Evolutionary conservation across 768 basidiomycete genomes (phyloP).

Genomic region (Nidularia pulvinata): DNA sequence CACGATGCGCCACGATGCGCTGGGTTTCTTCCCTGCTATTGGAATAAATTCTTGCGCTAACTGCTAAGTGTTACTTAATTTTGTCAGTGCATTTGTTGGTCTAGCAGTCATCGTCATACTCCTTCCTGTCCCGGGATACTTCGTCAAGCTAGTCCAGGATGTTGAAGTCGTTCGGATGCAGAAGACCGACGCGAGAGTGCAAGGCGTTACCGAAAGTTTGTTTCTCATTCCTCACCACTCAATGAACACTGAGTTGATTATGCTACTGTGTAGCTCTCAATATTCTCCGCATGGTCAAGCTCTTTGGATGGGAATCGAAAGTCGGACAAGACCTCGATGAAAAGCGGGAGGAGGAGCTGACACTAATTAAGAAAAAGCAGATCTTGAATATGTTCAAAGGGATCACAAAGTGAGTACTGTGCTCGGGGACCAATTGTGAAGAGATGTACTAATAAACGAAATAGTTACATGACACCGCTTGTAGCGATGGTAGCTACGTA

Average conservation of each 20-base stretch:
- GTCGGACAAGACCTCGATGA: constrained; percentile 50
- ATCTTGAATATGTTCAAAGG: constrained; percentile 40
- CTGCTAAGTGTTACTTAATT: not conserved
- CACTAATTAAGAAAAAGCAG: constrained; percentile 40
- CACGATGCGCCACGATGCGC: too few relatives aligned
- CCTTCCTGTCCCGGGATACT: not conserved
- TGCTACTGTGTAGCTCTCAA: constrained; percentile 37
- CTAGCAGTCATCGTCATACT: not conserved
- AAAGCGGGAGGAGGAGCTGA: constrained; percentile 63
- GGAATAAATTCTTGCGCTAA: too few relatives aligned
- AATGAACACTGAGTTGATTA: constrained; percentile 3
- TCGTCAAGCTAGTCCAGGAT: not conserved
- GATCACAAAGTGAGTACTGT: constrained; percentile 34
- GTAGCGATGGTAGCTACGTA: not conserved
- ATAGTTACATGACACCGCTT: not conserved
- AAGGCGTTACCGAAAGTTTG: constrained; percentile 58
- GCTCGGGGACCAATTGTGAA: not conserved
- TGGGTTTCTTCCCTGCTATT: too few relatives aligned
- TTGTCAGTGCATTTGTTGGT: not conserved
- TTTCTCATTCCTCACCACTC: not conserved
- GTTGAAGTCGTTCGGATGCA: constrained; percentile 4
- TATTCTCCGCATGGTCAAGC: constrained; percentile 66
- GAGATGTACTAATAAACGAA: not conserved
- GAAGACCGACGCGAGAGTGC: constrained; percentile 54
- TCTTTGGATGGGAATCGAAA: constrained; percentile 68